phyloP scores from a whole-genome alignment of 345 rosid genomes.

The Pistacia atlantica region DNA sequence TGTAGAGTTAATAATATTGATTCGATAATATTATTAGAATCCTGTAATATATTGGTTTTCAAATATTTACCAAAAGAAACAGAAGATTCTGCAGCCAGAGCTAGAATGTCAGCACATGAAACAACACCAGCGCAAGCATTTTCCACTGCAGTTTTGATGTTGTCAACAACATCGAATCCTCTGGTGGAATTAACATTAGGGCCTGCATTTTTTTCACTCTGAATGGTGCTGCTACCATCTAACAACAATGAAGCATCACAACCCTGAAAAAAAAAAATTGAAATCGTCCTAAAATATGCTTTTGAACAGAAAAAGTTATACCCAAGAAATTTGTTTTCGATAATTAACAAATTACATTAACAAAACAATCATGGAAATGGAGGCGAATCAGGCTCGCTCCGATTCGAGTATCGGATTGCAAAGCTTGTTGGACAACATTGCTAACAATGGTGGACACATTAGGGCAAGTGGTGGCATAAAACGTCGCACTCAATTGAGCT shows the following conservation, averaged over 20 bases:
- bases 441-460: conserved; percentile 58
- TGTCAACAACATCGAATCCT: conserved; percentile 72
- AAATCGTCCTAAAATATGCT: background rate
- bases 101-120: conserved; percentile 78
- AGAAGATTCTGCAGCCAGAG: conserved; percentile 62
- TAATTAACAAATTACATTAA: conserved; percentile 40
- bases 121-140: conserved; percentile 68
- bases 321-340: background rate
- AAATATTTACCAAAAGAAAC: conserved; percentile 52
- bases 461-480: conserved; percentile 63
- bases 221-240: conserved; percentile 44
- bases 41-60: background rate
- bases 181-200: conserved; percentile 54
- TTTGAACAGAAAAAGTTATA: background rate
- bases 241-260: conserved; percentile 74
- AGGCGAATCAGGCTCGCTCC: conserved; percentile 81
- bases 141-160: conserved; percentile 66
- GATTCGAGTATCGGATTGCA: conserved; percentile 59
- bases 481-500: conserved; percentile 61
- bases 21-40: too few species aligned
- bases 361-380: conserved; percentile 89
- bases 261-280: conserved; percentile 40
- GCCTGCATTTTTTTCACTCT: conserved; percentile 63
- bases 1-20: too few species aligned
- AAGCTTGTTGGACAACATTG: conserved; percentile 56